Conservation (phyloP, 805 yeast species). For the Phaffomyces opuntiae region DNA sequence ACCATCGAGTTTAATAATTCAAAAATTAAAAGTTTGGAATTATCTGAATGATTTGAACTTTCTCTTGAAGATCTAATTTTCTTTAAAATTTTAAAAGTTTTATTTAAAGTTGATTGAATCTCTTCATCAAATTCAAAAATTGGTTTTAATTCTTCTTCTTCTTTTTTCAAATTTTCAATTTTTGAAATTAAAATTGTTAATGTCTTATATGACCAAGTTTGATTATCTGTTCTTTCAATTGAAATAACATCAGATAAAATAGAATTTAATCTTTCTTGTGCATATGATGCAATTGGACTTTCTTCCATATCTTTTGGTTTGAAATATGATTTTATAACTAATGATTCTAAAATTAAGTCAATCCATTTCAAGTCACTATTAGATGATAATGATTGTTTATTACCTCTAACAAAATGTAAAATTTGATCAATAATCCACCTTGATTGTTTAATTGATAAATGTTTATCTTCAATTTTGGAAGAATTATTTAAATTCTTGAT, state of each 20-base stretch:
- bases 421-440: constrained; percentile 57
- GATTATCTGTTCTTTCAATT: constrained; percentile 34
- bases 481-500: constrained; percentile 13
- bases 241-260: constrained; percentile 53
- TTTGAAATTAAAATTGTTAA: constrained; percentile 30
- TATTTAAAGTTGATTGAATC: constrained; percentile 38
- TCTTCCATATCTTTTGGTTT: constrained; percentile 11
- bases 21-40: constrained; percentile 49
- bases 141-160: constrained; percentile 16
- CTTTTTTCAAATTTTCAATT: constrained; percentile 17
- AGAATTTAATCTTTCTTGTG: constrained; percentile 62
- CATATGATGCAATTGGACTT: constrained; percentile 32
- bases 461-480: constrained; percentile 5
- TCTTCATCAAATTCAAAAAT: constrained; percentile 50
- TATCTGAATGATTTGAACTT: constrained; percentile 22
- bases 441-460: constrained; percentile 15
- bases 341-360: constrained; percentile 24
- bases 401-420: constrained; percentile 42
- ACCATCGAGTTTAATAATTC: constrained; percentile 74
- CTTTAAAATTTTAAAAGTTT: constrained; percentile 42
- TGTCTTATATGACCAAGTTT: constrained; percentile 58
- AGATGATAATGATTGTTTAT: constrained; percentile 26
- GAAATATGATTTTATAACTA: constrained; percentile 28
- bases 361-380: constrained; percentile 23
- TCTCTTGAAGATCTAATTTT: constrained; percentile 32